Percentiles rank a stretch among this genome's conserved stretches.
Conservation (phyloP, 2,329 filamentous ascomycete genomes). For the Graphium sp. region DNA sequence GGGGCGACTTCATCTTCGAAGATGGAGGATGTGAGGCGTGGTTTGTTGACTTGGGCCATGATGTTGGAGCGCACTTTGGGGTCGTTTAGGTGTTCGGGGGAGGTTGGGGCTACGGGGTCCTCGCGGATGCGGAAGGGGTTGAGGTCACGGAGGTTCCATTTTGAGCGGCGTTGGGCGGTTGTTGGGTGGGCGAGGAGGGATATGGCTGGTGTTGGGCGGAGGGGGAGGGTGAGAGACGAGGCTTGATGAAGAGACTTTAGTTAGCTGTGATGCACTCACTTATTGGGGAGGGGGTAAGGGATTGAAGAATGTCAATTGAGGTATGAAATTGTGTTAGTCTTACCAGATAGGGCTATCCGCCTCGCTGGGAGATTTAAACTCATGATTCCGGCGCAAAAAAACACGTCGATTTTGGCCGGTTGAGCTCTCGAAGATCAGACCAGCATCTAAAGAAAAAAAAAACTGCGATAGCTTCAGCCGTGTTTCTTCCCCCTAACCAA, state of each 20-base stretch:
- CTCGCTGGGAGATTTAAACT: constrained; percentile 8
- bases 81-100: constrained; percentile 21
- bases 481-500: no score
- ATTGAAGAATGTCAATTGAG: not conserved
- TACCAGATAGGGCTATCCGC: constrained; percentile 8
- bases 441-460: no score
- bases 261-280: not conserved
- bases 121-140: constrained; percentile 8
- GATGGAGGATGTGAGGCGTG: constrained; percentile 36
- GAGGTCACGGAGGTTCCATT: constrained; percentile 24
- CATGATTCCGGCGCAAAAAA: constrained; percentile 5
- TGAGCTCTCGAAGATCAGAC: no score
- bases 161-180: constrained; percentile 19
- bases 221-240: constrained; percentile 7
- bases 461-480: no score
- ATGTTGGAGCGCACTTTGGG: constrained; percentile 23
- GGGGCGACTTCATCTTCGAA: constrained; percentile 40
- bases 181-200: constrained; percentile 7
- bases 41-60: constrained; percentile 19
- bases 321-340: no score
- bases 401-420: no score
- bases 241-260: constrained; percentile 2
- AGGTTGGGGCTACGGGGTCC: constrained; percentile 13
- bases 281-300: no score
- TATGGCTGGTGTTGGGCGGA: constrained; percentile 4